phyloP scores from a whole-genome alignment of 176 grass and related monocot genomes.

The Hordeum marinum region DNA sequence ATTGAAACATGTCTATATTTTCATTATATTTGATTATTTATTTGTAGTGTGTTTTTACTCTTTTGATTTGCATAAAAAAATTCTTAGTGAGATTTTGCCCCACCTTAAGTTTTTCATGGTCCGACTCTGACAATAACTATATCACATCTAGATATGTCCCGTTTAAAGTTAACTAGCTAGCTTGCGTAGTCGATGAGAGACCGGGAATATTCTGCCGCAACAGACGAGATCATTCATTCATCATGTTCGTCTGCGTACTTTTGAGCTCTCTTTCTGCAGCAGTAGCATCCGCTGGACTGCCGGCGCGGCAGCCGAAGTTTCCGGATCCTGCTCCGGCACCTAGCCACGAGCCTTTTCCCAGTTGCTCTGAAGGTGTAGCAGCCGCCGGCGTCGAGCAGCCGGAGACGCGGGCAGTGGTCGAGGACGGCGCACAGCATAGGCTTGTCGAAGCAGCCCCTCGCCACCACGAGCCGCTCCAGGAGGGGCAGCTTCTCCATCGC shows the following conservation, averaged over 20 bases:
- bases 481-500: background rate
- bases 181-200: no score
- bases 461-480: background rate
- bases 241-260: background rate
- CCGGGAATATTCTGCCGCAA: no score
- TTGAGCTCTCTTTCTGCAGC: background rate
- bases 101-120: no score
- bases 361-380: background rate
- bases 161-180: no score
- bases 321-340: background rate
- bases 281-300: background rate
- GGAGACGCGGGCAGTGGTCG: background rate
- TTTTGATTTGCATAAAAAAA: no score
- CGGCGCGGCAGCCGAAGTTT: background rate
- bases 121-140: no score
- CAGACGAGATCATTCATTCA: no score
- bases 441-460: background rate
- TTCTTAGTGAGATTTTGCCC: no score
- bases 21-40: no score
- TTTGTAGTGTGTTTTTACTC: no score
- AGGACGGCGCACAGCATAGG: background rate
- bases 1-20: no score
- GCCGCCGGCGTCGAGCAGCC: background rate
- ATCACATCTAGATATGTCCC: no score
- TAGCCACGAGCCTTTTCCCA: background rate